Base-by-base conservation (phyloP, 106 monocot species). In the Chionographis japonica region DNA sequence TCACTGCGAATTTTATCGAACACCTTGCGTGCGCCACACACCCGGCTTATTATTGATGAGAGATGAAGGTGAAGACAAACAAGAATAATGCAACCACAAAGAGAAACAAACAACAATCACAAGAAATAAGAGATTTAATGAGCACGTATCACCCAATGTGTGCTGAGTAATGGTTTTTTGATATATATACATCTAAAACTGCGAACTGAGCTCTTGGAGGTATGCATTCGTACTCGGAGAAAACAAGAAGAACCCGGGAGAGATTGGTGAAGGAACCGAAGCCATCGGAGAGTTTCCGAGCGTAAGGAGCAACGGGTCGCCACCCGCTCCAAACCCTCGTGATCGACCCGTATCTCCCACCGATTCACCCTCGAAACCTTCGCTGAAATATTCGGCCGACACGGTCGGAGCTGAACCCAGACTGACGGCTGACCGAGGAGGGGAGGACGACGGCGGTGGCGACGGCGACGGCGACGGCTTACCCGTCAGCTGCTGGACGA, bases 401-500 rank as follows among this genome's bases (percentile, higher is more conserved):
- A 3, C 4, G 6, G 12, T 51, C 51, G 12, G 13, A 51, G 12
- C 51, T 6, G 12, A 9, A 8, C 51, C 9, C 13, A 13, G 8
- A 11, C 13, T 2, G 49, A 50, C 6, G 6, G 8, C 6, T 50
- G 49, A 11, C 49, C 49, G 49, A 13, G 4, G 62, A 3, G 17
- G 8, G 10, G 62, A 62, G 1, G 41, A 43, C 27, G 27, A 27
- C 1, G n/a, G 41, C 2, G 42, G 18, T 42, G 62, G 3, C 2
- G 41, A n/a, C n/a, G n/a, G n/a, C n/a, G 15, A 41, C 38, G 12
- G 0, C 9, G 50, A 4, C 12, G 50, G 37, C 15, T 54, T 67
- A 13, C 67, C 67, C 1, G 67, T 67, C n/a, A 67, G 27, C 11
- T 12, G 52, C 35, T 54, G 67, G 54, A 68, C 56, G 40, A 57